Evolutionary conservation across 2,329 filamentous ascomycete species (phyloP).

Genomic region (Nemania sp.): DNA sequence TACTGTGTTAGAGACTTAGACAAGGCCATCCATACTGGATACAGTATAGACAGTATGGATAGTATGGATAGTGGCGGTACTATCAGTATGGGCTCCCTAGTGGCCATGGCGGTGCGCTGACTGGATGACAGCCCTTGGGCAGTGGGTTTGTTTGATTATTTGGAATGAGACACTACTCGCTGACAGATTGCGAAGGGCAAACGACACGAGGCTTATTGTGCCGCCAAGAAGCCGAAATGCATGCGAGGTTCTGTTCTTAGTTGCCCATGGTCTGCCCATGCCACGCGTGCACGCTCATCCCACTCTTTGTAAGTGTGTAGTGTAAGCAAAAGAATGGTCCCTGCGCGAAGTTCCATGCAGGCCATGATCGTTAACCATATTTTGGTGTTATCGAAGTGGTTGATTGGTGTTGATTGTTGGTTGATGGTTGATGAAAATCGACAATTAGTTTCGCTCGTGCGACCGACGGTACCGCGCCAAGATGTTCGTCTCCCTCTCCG

Average conservation of each 20-base stretch:
- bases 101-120: conserved; percentile 32
- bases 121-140: conserved; percentile 31
- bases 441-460: background rate
- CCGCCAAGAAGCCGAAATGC: conserved; percentile 35
- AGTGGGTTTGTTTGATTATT: conserved; percentile 35
- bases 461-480: background rate
- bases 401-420: too few species aligned
- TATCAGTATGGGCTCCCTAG: conserved; percentile 23
- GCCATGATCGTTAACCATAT: background rate
- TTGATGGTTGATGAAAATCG: background rate
- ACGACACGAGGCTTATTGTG: conserved; percentile 40
- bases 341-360: conserved; percentile 31
- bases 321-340: conserved; percentile 20
- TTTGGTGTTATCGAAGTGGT: too few species aligned
- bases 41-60: conserved; percentile 32
- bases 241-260: conserved; percentile 33
- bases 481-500: background rate
- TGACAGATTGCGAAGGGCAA: conserved; percentile 34
- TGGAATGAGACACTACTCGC: conserved; percentile 38
- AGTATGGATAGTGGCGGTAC: too few species aligned
- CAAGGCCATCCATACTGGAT: conserved; percentile 26
- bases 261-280: conserved; percentile 19
- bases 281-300: conserved; percentile 25
- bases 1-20: conserved; percentile 28
- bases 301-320: too few species aligned